Evolutionary conservation across 2,329 filamentous ascomycete species (phyloP).

Genomic region (Paraphoma sp.): DNA sequence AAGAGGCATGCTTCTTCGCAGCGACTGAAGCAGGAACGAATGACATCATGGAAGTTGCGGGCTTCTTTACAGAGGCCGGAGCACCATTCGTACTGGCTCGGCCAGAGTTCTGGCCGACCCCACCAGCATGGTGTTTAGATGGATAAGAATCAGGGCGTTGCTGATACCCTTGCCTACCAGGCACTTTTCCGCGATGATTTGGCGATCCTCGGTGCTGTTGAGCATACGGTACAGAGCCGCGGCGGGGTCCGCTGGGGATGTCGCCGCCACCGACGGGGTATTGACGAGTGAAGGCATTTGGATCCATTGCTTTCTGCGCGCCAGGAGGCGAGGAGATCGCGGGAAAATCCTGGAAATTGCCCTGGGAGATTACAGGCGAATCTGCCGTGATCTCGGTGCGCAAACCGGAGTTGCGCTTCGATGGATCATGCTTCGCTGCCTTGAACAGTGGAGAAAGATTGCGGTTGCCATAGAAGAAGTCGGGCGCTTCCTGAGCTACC

Average conservation of each 20-base stretch:
- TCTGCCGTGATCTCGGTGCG: constrained; percentile 51
- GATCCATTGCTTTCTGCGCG: constrained; percentile 18
- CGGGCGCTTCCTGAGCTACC: constrained; percentile 29
- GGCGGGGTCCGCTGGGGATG: constrained; percentile 22
- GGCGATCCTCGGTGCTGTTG: constrained; percentile 31
- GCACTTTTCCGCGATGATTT: constrained; percentile 30
- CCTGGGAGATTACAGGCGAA: constrained; percentile 34
- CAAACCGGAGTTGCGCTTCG: constrained; percentile 51
- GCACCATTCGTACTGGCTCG: constrained; percentile 19
- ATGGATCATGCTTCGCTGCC: constrained; percentile 52
- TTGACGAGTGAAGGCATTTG: constrained; percentile 23
- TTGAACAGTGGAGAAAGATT: constrained; percentile 59
- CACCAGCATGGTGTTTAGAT: constrained; percentile 18
- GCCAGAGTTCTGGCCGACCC: constrained; percentile 11
- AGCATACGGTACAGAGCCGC: constrained; percentile 35
- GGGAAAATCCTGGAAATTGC: constrained; percentile 32
- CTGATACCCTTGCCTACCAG: constrained; percentile 29
- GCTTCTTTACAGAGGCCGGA: constrained; percentile 25
- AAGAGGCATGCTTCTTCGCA: constrained; percentile 37
- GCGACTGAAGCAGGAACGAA: constrained; percentile 47
- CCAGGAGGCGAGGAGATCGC: constrained; percentile 15
- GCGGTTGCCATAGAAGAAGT: constrained; percentile 51
- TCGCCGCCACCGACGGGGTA: constrained; percentile 22
- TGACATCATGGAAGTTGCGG: constrained; percentile 36
- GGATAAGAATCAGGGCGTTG: constrained; percentile 32